Evolutionary conservation across 371 early-diverging fungal genomes (phyloP), one percentile per base, ranked within the genome.

Genomic region (Saksenaea oblongispora): DNA sequence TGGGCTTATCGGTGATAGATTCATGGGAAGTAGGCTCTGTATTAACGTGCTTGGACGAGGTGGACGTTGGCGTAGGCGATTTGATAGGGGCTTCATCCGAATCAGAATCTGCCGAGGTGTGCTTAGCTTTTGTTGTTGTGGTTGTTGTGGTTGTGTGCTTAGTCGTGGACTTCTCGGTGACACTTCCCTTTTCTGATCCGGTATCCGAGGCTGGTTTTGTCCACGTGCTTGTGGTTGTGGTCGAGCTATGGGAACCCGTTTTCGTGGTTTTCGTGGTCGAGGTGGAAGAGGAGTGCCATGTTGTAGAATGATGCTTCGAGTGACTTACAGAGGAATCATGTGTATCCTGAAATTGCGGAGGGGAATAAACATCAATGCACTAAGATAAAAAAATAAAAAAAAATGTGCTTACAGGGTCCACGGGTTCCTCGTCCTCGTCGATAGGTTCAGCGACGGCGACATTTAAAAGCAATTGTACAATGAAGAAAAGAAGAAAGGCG

Each of bases 401-500:
- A 22, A 22, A 22, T 1, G 27, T 9, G 5, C 51, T 22, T n/a
- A 47, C 51, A 22, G 51, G 24, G 24, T n/a, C 51, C 51, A 22
- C 17, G 22, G 51, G 51, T 22, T 22, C 51, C 18, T 54, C 39
- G 26, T 18, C 18, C 7, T 57, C 58, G 39, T 51, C 28, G 18
- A 36, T 26, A 22, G 67, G 54, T 18, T 34, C 59, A 34, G 65
- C 65, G 14, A 54, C 24, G 53, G 42, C 65, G n/a, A 54, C 31
- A 54, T 44, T 59, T 31, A 63, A 41, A 42, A 60, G 60, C 53
- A 63, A 24, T 34, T 54, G 39, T 44, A 63, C 42, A 54, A 68
- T 60, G 58, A 68, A 54, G 58, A 63, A 31, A n/a, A 62, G 39
- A 55, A 62, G 36, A 41, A 67, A 44, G 39, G 41, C 63, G 59